Percentiles rank a stretch among this genome's conserved stretches.
Evolutionary conservation across 345 rosid species (phyloP).

Genomic region (Moricandia moricandioides): DNA sequence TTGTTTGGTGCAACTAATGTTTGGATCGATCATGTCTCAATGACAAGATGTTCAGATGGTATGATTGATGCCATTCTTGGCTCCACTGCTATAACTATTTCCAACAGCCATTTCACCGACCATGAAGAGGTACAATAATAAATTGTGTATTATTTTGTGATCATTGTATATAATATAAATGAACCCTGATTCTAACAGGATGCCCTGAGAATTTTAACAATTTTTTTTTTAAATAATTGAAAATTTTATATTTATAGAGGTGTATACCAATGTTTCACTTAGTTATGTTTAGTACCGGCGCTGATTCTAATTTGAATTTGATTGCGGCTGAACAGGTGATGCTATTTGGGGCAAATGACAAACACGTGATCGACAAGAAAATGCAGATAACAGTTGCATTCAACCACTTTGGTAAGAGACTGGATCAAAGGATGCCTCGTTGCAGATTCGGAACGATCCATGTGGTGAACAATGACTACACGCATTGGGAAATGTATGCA

Average conservation of each 20-base stretch:
- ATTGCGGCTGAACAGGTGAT: conserved; percentile 46
- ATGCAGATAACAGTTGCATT: conserved; percentile 81
- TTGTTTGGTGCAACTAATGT: conserved; percentile 56
- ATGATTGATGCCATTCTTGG: conserved; percentile 56
- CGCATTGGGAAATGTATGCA: conserved; percentile 70
- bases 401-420: conserved; percentile 65
- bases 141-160: not conserved
- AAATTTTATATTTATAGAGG: no score
- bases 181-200: no score
- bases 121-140: conserved; percentile 52
- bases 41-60: conserved; percentile 55
- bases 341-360: conserved; percentile 62
- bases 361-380: conserved; percentile 35
- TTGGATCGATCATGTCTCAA: conserved; percentile 73
- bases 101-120: conserved; percentile 62
- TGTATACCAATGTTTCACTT: no score
- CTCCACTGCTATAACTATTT: conserved; percentile 63
- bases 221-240: no score
- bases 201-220: no score
- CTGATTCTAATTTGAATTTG: not conserved
- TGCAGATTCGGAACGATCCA: conserved; percentile 58
- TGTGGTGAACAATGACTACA: conserved; percentile 76
- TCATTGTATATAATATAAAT: no score
- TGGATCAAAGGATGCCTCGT: conserved; percentile 44
- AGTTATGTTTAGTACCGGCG: no score